phyloP scores from a whole-genome alignment of 2,329 filamentous ascomycete genomes.

The Penicillium olsonii region DNA sequence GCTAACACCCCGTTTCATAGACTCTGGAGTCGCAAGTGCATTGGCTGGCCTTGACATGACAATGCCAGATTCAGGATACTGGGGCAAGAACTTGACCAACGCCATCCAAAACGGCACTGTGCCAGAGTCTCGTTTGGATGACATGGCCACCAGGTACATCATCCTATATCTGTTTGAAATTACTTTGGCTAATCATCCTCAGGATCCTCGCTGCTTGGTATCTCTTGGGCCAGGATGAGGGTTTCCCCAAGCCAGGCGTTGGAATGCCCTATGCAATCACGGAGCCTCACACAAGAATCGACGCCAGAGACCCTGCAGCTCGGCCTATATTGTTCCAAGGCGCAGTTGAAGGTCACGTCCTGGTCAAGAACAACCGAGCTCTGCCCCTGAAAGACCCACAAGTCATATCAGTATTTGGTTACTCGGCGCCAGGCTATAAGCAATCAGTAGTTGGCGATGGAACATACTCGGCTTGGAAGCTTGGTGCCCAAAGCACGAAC shows the following conservation, averaged over 20 bases:
- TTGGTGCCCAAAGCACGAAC: neutral
- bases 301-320: slow-evolving; percentile 51
- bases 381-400: slow-evolving; percentile 46
- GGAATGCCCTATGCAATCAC: slow-evolving; percentile 40
- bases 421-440: slow-evolving; percentile 49
- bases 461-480: slow-evolving; percentile 9
- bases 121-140: slow-evolving; percentile 55
- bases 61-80: slow-evolving; percentile 63
- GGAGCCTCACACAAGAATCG: slow-evolving; percentile 48
- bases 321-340: slow-evolving; percentile 44
- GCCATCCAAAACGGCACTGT: slow-evolving; percentile 64
- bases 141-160: slow-evolving; percentile 56
- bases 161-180: neutral
- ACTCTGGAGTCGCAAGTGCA: slow-evolving; percentile 66
- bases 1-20: neutral
- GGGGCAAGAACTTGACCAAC: slow-evolving; percentile 46
- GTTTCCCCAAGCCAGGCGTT: slow-evolving; percentile 44
- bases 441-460: neutral
- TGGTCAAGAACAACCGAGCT: slow-evolving; percentile 55
- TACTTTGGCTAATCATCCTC: neutral
- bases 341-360: slow-evolving; percentile 61
- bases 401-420: slow-evolving; percentile 58
- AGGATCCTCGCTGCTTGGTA: slow-evolving; percentile 51
- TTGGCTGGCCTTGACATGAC: slow-evolving; percentile 77
- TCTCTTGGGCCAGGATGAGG: slow-evolving; percentile 45